Base-by-base conservation (phyloP, 441 rosid species). In the Adansonia rubrostipa region DNA sequence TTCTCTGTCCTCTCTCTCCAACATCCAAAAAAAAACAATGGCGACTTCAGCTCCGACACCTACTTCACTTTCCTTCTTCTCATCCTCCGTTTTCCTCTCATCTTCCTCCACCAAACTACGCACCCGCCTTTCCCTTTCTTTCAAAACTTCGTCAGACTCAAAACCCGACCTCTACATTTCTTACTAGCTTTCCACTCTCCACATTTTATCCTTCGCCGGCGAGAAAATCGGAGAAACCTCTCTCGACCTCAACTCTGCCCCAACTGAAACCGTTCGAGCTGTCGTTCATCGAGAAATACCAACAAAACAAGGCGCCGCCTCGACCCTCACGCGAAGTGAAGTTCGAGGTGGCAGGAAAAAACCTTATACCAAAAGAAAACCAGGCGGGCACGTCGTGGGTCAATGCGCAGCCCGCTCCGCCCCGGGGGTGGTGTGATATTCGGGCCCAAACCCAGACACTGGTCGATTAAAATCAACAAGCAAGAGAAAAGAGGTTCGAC, bases 401-500 rank as follows among this genome's bases (percentile, higher is more conserved):
- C 97, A 5, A 80, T 40, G 66, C 84, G 95, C 15, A 90, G 89
- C 6, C 99, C 99, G n/a, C 92, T 96, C 73, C 89, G 90, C 9
- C 98, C 93, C 1, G 98, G 98, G 0, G 98, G 97, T 6, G 98
- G 99, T 0, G 99, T 92, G 28, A 74, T 92, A 2, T 96, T 92
- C 65, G 97, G 98, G 51, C 99, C 98, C 2, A 94, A 80, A 78
- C 98, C 97, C 0, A 85, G 85, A 58, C 97, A 94, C 76, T 94
- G 99, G 99, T 86, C 96, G 4, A 90, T 96, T n/a, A 96, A 92
- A 76, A 94, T 94, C 78, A 94, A 96, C 82, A 84, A 75, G 80
- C 94, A 96, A 85, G 98, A 96, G 91, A 96, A 94, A 80, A 79
- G 78, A 77, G 84, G 94, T 4, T 94, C 98, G 15, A 94, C 97